phyloP scores from a whole-genome alignment of 1,139 yeast genomes.

The Yamadazyma triangularis region DNA sequence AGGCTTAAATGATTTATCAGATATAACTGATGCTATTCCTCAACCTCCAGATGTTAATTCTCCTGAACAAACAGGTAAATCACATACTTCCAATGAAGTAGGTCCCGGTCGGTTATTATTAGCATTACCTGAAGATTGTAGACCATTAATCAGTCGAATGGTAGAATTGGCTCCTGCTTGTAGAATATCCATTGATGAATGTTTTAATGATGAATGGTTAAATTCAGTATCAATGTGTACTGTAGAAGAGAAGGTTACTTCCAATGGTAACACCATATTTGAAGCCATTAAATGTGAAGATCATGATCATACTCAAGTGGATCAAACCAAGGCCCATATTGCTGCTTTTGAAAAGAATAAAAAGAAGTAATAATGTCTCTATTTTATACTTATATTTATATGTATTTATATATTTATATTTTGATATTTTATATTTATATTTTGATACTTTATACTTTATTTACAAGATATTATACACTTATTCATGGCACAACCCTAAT shows the following conservation, averaged over 20 bases:
- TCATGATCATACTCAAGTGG: slow-evolving; percentile 85
- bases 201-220: slow-evolving; percentile 78
- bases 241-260: slow-evolving; percentile 37
- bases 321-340: slow-evolving; percentile 91
- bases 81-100: slow-evolving; percentile 54
- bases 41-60: slow-evolving; percentile 7
- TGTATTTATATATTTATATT: no score
- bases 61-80: slow-evolving; percentile 25
- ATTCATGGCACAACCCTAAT: slow-evolving; percentile 68
- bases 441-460: no score
- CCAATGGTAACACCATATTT: slow-evolving; percentile 29
- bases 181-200: slow-evolving; percentile 79
- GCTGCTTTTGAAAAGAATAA: slow-evolving; percentile 84
- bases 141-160: slow-evolving; percentile 65
- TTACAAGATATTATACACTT: background rate
- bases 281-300: slow-evolving; percentile 41
- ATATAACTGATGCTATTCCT: slow-evolving; percentile 29
- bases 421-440: no score
- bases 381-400: no score
- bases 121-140: slow-evolving; percentile 67
- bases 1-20: slow-evolving; percentile 21
- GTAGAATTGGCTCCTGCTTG: slow-evolving; percentile 82
- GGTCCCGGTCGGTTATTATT: slow-evolving; percentile 68
- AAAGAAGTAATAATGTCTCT: slow-evolving; percentile 38
- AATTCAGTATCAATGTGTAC: slow-evolving; percentile 61